Evolutionary conservation across 2,329 filamentous ascomycete genomes (phyloP), one percentile per base, ranked within the genome.

Genomic region (Ambrosiella xylebori): DNA sequence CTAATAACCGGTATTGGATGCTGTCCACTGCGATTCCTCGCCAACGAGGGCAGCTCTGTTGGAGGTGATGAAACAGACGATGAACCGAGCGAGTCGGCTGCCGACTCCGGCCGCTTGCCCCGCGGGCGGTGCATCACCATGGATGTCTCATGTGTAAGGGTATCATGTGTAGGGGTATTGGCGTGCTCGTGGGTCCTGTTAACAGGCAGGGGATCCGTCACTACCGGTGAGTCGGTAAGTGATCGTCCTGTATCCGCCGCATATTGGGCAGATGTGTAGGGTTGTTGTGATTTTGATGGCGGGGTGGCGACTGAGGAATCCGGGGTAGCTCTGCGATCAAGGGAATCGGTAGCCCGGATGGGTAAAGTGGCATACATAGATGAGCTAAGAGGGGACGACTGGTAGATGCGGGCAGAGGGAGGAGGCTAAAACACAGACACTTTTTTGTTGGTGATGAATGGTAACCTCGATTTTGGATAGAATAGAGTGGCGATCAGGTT

Each of bases 281-380:
- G 50, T 41, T 45, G 17, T 38, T 12, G n/a, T 12, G 50, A 47
- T 11, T 35, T 58, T 19, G 52, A 13, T 19, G 47, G 36, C 27
- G n/a, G 35, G 13, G 50, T 37, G 19, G 40, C 39, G 44, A 19
- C 13, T 19, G 17, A 36, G 56, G 39, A 27, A 27, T 27, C 27
- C 27, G 27, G n/a, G 37, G 35, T 17, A n/a, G 17, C 37, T 7
- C 45, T 15, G 36, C 9, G 47, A 44, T 59, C 47, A 45, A 35
- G 39, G 15, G 40, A 45, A 35, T 44, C 36, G 47, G 56, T 35
- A 56, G 56, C 55, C 59, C 15, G 37, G 40, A 38, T 39, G 59
- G 56, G 56, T 52, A 55, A 51, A 41, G 59, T 54, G 53, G 56
- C 56, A 38, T 55, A 56, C 59, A 60, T 60, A 57, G 58, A 57